Percentiles rank a stretch among this genome's conserved stretches.
Conservation (phyloP, 331 rosid genomes). For the Rosa hybrid region DNA sequence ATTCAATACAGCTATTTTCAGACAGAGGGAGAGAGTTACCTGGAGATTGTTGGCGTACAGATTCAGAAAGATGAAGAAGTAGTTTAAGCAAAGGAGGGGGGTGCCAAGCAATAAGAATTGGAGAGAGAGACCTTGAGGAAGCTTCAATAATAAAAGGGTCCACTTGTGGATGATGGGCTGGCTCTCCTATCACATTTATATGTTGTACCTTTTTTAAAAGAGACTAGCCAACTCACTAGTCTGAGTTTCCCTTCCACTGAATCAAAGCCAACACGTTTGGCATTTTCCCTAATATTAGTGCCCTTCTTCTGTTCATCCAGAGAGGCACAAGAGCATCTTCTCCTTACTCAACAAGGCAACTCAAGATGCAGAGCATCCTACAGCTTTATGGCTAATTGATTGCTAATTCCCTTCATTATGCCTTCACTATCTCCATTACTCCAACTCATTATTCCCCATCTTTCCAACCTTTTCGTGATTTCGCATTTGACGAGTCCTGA, state of each 20-base stretch:
- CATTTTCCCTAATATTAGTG: conserved; percentile 26
- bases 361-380: background rate
- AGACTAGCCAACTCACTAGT: conserved; percentile 75
- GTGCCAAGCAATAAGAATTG: background rate
- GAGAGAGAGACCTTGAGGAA: conserved; percentile 28
- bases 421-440: background rate
- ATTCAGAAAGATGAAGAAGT: conserved; percentile 22
- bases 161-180: conserved; percentile 55
- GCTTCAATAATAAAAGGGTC: conserved; percentile 36
- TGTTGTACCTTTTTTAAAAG: conserved; percentile 33
- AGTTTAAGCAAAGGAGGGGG: conserved; percentile 8
- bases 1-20: background rate
- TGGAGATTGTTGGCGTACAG: background rate
- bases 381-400: background rate
- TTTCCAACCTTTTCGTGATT: background rate
- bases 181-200: conserved; percentile 37
- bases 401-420: background rate
- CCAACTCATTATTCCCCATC: background rate
- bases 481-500: background rate
- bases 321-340: conserved; percentile 25
- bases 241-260: conserved; percentile 37
- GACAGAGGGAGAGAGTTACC: background rate
- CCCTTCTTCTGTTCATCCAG: background rate
- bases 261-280: conserved; percentile 52
- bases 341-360: conserved; percentile 13